Base-by-base conservation (phyloP, 768 basidiomycete genomes). In the Tylopilus rubrobrunneus region DNA sequence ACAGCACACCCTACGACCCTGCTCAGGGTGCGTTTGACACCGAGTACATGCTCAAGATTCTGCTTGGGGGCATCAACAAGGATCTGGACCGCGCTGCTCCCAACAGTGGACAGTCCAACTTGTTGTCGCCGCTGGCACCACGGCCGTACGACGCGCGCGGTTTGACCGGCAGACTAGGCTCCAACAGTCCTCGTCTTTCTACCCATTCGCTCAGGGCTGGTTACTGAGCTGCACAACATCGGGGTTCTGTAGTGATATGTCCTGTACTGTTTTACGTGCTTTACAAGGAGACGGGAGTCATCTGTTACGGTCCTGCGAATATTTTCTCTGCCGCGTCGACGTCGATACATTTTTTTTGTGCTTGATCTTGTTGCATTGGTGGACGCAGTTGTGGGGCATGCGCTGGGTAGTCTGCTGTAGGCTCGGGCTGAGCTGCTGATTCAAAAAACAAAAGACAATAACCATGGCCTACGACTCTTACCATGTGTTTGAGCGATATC, bases 1-100 rank as follows among this genome's bases (percentile, higher is more conserved):
- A 79, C 60, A 74, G 76, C 36, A 76, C 76, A 5, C 71, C 72
- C 9, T 79, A 55, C 45, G 66, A 71, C 45, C 68, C 62, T 41
- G 61, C 51, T 17, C 53, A 64, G 5, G 70, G 70, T 53, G 54
- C 44, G 5, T 70, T 70, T 23, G 65, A 71, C 55, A 66, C 70
- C 9, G 70, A 70, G 43, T 70, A 71, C 54, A 70, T 70, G 70
- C 31, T 71, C 17, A 70, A 71, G 61, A 68, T 70, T 44, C 64
- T 70, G 12, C 64, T 70, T 19, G 70, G 70, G 4, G 53, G 66
- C 45, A 4, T 69, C 15, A 48, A 56, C 43, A 55, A 61, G 50
- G 58, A 58, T 12, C 8, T 62, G 12, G 66, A 66, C 46, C 57
- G 47, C 2, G 29, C 53, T 34, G 52, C 48, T 1, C 53, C 51